Base-by-base conservation (phyloP, 164 flowering plant genomes). In the Santalum album region DNA sequence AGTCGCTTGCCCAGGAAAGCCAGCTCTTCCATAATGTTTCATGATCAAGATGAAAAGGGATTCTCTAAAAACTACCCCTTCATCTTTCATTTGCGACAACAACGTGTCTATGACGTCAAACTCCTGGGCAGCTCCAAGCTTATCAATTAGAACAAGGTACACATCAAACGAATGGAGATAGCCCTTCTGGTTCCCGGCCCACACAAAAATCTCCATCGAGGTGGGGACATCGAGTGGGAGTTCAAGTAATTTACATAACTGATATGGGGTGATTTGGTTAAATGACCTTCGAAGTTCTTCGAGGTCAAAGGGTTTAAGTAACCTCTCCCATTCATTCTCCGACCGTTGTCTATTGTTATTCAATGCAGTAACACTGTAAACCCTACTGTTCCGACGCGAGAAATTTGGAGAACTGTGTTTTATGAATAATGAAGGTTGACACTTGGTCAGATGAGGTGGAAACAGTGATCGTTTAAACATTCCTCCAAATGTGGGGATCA, bases 301-400 rank as follows among this genome's bases (percentile, higher is more conserved):
- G 42, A 92, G 66, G 51, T 84, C 96, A 57, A 83, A 88, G 38
- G 98, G 98, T 53, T 73, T 80, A 47, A 92, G 84, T 44, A 89
- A 60, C 48, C 58, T 77, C 57, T 82, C 98, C 95, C 96, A 91
- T 32, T 86, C 89, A 54, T 66, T 88, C 66, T 74, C 86, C 38
- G 64, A 23, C 25, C n/a, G n/a, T n/a, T n/a, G n/a, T n/a, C n/a
- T n/a, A n/a, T n/a, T n/a, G n/a, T n/a, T n/a, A n/a, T n/a, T n/a
- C n/a, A n/a, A n/a, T n/a, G n/a, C n/a, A n/a, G n/a, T n/a, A n/a
- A n/a, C n/a, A n/a, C n/a, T n/a, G n/a, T n/a, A n/a, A n/a, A n/a
- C n/a, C n/a, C n/a, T n/a, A n/a, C n/a, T n/a, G n/a, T n/a, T n/a
- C n/a, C n/a, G n/a, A n/a, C n/a, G n/a, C n/a, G n/a, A n/a, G n/a